Conservation (phyloP, 2,329 filamentous ascomycete genomes). For the Endocalyx cinctus region DNA sequence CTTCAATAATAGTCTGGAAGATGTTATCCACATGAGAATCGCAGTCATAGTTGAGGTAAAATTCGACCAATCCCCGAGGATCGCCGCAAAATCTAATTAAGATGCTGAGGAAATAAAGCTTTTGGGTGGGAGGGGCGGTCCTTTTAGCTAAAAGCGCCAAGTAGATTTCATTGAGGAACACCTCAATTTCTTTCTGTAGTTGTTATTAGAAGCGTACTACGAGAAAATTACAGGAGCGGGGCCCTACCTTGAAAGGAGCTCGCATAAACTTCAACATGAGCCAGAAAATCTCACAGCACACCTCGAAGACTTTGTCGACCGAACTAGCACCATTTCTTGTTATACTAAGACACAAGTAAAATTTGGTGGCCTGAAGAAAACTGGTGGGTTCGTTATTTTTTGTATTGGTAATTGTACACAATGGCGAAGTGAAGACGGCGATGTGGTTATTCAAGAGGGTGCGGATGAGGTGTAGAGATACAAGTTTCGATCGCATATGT, state of each 20-base stretch:
- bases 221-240: neutral
- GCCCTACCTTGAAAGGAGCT: conserved; percentile 77
- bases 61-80: conserved; percentile 83
- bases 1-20: conserved; percentile 91
- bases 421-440: conserved; percentile 81
- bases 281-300: conserved; percentile 97
- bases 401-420: conserved; percentile 88
- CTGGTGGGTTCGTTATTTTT: conserved; percentile 83
- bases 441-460: conserved; percentile 94
- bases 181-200: conserved; percentile 84
- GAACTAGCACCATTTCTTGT: conserved; percentile 94
- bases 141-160: conserved; percentile 84
- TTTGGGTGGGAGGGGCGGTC: conserved; percentile 83
- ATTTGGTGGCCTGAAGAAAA: conserved; percentile 93
- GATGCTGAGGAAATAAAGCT: conserved; percentile 84
- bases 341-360: conserved; percentile 91
- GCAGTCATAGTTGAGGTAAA: conserved; percentile 98
- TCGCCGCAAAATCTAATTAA: conserved; percentile 81
- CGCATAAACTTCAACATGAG: conserved; percentile 92
- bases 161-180: conserved; percentile 97
- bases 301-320: conserved; percentile 86
- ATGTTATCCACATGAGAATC: conserved; percentile 95
- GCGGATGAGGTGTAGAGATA: conserved; percentile 93
- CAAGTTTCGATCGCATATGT: conserved; percentile 93
- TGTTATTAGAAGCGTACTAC: too few species aligned